Conservation (phyloP, 2,329 filamentous ascomycete species). For the Pyricularia sp. region DNA sequence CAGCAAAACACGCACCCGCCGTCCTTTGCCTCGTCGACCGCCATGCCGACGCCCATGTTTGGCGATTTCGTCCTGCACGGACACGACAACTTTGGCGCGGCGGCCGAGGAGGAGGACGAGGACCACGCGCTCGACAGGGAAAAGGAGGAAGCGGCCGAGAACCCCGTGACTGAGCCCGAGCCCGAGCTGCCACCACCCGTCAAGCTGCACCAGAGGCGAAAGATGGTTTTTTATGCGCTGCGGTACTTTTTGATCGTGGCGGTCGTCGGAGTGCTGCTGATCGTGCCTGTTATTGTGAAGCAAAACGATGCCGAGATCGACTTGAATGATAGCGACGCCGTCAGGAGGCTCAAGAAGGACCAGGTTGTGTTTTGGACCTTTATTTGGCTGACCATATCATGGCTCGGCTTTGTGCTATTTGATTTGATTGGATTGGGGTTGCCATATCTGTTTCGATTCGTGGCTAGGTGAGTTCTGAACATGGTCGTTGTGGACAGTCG, state of each 20-base stretch:
- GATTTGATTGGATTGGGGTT: constrained; percentile 10
- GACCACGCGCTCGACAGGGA: neutral
- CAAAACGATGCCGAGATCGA: constrained; percentile 8
- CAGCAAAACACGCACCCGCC: constrained; percentile 1
- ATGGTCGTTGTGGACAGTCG: neutral
- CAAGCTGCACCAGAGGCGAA: neutral
- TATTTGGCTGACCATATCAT: constrained; percentile 11
- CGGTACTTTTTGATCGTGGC: constrained; percentile 9
- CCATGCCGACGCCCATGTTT: neutral
- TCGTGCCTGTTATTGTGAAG: constrained; percentile 10
- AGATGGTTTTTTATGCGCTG: constrained; percentile 8
- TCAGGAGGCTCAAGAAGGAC: constrained; percentile 7
- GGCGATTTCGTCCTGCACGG: neutral
- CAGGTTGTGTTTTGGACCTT: constrained; percentile 13
- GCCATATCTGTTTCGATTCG: constrained; percentile 14
- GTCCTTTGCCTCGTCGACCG: neutral
- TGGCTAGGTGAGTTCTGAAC: constrained; percentile 10
- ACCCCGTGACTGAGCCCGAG: neutral
- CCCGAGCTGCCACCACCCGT: neutral
- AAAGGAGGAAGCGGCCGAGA: neutral
- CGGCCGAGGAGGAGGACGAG: neutral
- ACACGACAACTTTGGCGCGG: neutral
- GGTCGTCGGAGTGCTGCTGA: constrained; percentile 9
- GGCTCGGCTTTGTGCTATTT: constrained; percentile 10
- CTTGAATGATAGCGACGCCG: constrained; percentile 4